Conservation (phyloP, 176 grass and related monocot genomes). For the Hordeum vulgare region MorexV3_pseudomolecules_assembly NC_058518.1:452939133-452939632, state of each 20-base stretch:
- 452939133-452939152: neutral
- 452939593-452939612: slow-evolving; percentile 78
- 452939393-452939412: neutral
- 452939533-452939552: slow-evolving; percentile 73
- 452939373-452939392: neutral
- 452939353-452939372: neutral
- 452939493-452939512: slow-evolving; percentile 23
- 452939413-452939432: slow-evolving; percentile 62
- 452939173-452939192: slow-evolving; percentile 97
- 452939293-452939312: slow-evolving; percentile 89
- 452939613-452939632: slow-evolving; percentile 52
- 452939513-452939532: slow-evolving; percentile 68
- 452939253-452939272: slow-evolving; percentile 77
- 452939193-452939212: slow-evolving; percentile 78
- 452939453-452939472: slow-evolving; percentile 46
- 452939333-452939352: slow-evolving; percentile 18
- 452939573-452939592: slow-evolving; percentile 84
- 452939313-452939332: slow-evolving; percentile 65
- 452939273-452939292: slow-evolving; percentile 99
- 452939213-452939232: slow-evolving; percentile 88
- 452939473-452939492: slow-evolving; percentile 33
- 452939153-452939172: slow-evolving; percentile 88
- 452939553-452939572: slow-evolving; percentile 81
- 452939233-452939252: slow-evolving; percentile 79
- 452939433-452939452: slow-evolving; percentile 91